phyloP scores from a whole-genome alignment of 108 stramenopile species.

The Stephanodiscus triporus region DNA sequence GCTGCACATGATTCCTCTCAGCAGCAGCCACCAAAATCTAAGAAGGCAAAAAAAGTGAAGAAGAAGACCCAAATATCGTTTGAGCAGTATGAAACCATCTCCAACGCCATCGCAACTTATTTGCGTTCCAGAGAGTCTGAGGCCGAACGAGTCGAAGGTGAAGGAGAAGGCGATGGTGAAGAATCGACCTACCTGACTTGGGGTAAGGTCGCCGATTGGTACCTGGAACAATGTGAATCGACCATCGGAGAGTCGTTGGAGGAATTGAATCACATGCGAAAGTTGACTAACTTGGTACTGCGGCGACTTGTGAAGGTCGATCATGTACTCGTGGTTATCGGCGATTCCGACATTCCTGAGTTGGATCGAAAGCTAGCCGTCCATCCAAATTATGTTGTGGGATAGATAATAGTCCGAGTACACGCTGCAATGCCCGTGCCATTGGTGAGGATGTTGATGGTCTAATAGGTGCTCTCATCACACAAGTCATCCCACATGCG shows the following conservation, averaged over 20 bases:
- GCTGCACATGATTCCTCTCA: conserved; percentile 7
- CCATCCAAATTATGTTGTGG: conserved; percentile 79
- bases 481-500: not conserved
- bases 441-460: not conserved
- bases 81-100: conserved; percentile 94
- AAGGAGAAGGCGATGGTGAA: conserved; percentile 31
- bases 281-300: conserved; percentile 88
- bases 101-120: conserved; percentile 88
- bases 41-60: conserved; percentile 72
- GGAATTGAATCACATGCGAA: conserved; percentile 72
- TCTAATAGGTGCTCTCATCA: not conserved
- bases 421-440: not conserved
- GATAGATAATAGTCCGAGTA: not conserved
- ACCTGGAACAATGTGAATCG: conserved; percentile 77
- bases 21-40: conserved; percentile 29
- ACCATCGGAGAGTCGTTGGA: conserved; percentile 87
- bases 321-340: conserved; percentile 74
- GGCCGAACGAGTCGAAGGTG: conserved; percentile 43
- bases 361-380: conserved; percentile 72
- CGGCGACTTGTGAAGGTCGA: conserved; percentile 81
- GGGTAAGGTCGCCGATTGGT: conserved; percentile 88
- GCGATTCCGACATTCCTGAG: conserved; percentile 61
- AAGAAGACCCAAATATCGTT: conserved; percentile 94
- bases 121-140: conserved; percentile 84
- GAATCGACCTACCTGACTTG: conserved; percentile 67